Evolutionary conservation across 306 rosid genomes (phyloP).

Genomic region (Clitoria ternatea): DNA sequence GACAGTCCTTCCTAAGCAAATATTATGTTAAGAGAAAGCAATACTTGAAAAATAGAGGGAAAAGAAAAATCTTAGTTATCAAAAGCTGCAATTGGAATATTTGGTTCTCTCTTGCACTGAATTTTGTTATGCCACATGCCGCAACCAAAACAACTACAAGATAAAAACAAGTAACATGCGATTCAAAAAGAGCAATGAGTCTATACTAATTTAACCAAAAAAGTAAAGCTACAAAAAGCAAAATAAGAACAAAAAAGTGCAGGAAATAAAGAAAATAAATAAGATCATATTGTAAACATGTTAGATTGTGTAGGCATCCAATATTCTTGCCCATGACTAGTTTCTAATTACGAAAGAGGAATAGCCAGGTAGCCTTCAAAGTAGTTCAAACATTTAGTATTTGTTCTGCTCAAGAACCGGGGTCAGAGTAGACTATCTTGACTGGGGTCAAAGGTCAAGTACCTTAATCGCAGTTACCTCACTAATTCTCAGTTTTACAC

Average conservation of each 20-base stretch:
- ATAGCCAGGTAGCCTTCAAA: neutral
- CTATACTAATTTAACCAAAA: slow-evolving; percentile 36
- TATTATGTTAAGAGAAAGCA: neutral
- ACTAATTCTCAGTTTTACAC: no score
- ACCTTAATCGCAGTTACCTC: no score
- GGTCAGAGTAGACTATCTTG: no score
- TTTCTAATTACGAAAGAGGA: neutral
- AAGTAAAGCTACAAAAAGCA: slow-evolving; percentile 39
- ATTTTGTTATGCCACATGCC: slow-evolving; percentile 13
- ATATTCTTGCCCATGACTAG: slow-evolving; percentile 12
- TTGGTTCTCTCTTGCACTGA: slow-evolving; percentile 16
- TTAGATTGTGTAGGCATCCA: slow-evolving; percentile 35
- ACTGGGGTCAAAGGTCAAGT: no score
- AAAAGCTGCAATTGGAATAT: slow-evolving; percentile 23
- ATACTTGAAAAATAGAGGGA: neutral
- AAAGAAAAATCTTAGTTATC: neutral
- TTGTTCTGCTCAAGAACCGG: no score
- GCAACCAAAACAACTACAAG: neutral
- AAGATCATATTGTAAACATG: slow-evolving; percentile 32
- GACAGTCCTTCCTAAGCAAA: neutral
- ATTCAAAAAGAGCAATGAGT: slow-evolving; percentile 17
- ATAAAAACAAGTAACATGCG: slow-evolving; percentile 1
- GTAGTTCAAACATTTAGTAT: no score
- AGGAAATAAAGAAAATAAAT: slow-evolving; percentile 14
- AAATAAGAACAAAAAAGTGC: slow-evolving; percentile 25